Conservation (phyloP, 2,329 filamentous ascomycete species). For the Setomelanomma holmii region DNA sequence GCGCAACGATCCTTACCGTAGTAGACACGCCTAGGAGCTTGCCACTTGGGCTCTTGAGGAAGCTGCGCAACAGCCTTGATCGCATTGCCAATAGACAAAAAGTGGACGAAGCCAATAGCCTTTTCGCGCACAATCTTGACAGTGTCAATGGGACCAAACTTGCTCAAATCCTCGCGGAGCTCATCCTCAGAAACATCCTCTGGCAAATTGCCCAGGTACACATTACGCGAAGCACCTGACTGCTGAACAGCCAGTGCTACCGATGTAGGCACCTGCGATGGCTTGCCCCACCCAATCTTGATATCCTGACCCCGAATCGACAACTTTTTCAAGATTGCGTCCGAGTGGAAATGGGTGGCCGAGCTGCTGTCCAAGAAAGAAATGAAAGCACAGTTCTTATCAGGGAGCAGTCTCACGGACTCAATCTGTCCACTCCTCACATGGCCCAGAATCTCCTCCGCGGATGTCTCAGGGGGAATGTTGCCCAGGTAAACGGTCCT, state of each 20-base stretch:
- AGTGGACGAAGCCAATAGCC: constrained; percentile 97
- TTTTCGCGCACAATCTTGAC: constrained; percentile 98
- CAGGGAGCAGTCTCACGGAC: constrained; percentile 93
- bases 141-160: constrained; percentile 95
- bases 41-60: constrained; percentile 96
- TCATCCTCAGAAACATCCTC: constrained; percentile 93
- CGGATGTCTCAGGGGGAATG: constrained; percentile 95
- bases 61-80: constrained; percentile 98
- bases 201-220: constrained; percentile 91
- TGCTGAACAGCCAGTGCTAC: constrained; percentile 98
- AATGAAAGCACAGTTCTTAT: constrained; percentile 99
- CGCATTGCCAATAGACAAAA: constrained; percentile 94
- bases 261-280: constrained; percentile 95
- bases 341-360: constrained; percentile 98
- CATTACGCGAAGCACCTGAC: constrained; percentile 93
- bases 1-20: constrained; percentile 99
- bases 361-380: constrained; percentile 98
- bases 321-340: constrained; percentile 99
- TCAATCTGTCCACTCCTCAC: constrained; percentile 98
- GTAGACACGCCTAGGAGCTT: constrained; percentile 92
- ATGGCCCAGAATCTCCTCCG: constrained; percentile 95
- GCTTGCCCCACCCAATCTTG: constrained; percentile 99
- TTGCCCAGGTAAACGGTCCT: constrained; percentile 97
- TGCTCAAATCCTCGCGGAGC: constrained; percentile 90
- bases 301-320: constrained; percentile 99